phyloP scores from a whole-genome alignment of 495 filamentous ascomycete genomes.

The Penicillium diatomitis region DNA sequence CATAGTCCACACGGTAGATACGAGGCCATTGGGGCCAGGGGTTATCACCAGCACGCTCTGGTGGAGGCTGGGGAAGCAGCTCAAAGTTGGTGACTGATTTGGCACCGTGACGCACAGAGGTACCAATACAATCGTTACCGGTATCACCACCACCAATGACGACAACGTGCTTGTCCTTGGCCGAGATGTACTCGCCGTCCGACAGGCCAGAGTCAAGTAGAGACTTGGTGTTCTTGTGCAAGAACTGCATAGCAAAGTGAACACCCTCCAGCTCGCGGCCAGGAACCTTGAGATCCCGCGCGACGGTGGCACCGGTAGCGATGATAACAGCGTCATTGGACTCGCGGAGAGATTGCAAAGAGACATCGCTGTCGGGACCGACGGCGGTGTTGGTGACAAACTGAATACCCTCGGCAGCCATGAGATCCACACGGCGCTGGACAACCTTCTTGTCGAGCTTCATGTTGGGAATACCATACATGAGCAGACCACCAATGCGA shows the following conservation, averaged over 20 bases:
- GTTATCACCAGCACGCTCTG: slow-evolving; percentile 92
- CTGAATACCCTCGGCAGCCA: slow-evolving; percentile 82
- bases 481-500: slow-evolving; percentile 86
- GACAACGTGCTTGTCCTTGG: slow-evolving; percentile 93
- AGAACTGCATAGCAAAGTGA: slow-evolving; percentile 97
- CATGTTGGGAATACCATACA: slow-evolving; percentile 99
- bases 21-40: slow-evolving; percentile 99
- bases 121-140: slow-evolving; percentile 98
- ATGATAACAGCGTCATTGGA: slow-evolving; percentile 83
- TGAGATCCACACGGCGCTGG: slow-evolving; percentile 91
- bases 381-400: slow-evolving; percentile 72
- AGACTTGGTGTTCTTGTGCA: slow-evolving; percentile 98
- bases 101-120: slow-evolving; percentile 93
- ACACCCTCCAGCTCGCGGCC: slow-evolving; percentile 87
- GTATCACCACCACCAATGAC: slow-evolving; percentile 99
- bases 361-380: slow-evolving; percentile 64
- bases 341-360: slow-evolving; percentile 65
- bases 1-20: slow-evolving; percentile 97
- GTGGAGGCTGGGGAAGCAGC: slow-evolving; percentile 87
- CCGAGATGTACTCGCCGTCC: slow-evolving; percentile 88
- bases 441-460: slow-evolving; percentile 99
- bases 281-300: slow-evolving; percentile 89
- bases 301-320: slow-evolving; percentile 94
- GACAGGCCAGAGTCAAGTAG: slow-evolving; percentile 85
- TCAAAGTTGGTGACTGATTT: slow-evolving; percentile 98